These are phyloP conservation scores for Agroathelia rolfsii DNA, from an alignment of 1,284 basidiomycete species.

Conservation along the genomic window DNA sequence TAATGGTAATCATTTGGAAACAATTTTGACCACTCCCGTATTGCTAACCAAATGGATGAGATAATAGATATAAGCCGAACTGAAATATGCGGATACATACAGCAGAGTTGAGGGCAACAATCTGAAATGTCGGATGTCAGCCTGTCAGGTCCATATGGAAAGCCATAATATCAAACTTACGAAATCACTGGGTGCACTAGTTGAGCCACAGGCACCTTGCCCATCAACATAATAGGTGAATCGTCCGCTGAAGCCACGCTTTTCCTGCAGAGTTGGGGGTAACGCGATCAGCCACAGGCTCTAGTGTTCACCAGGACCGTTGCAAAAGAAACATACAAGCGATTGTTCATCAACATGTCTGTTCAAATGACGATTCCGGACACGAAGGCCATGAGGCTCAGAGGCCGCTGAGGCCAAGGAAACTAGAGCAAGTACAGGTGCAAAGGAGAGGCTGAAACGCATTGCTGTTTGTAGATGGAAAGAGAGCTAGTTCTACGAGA, in stretches of 20 bases:
- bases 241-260: constrained; percentile 16
- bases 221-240: constrained; percentile 20
- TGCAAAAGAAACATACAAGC: too few relatives aligned
- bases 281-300: too few relatives aligned
- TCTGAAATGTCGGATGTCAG: constrained; percentile 15
- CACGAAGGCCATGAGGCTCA: too few relatives aligned
- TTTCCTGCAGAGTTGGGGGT: too few relatives aligned
- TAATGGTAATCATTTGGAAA: constrained; percentile 44
- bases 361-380: too few relatives aligned
- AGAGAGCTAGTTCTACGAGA: too few relatives aligned
- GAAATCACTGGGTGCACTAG: constrained; percentile 16
- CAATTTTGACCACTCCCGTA: constrained; percentile 36
- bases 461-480: too few relatives aligned
- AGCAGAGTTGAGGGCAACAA: constrained; percentile 27
- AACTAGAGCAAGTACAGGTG: too few relatives aligned
- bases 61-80: constrained; percentile 1
- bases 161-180: constrained; percentile 18
- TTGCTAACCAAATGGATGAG: constrained; percentile 18
- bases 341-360: too few relatives aligned
- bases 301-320: too few relatives aligned
- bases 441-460: too few relatives aligned
- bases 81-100: constrained; percentile 12
- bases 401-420: too few relatives aligned
- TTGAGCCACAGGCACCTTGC: constrained; percentile 18
- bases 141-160: not conserved